Evolutionary conservation across 441 rosid species (phyloP).

Genomic region (Gossypium schwendimanii): DNA sequence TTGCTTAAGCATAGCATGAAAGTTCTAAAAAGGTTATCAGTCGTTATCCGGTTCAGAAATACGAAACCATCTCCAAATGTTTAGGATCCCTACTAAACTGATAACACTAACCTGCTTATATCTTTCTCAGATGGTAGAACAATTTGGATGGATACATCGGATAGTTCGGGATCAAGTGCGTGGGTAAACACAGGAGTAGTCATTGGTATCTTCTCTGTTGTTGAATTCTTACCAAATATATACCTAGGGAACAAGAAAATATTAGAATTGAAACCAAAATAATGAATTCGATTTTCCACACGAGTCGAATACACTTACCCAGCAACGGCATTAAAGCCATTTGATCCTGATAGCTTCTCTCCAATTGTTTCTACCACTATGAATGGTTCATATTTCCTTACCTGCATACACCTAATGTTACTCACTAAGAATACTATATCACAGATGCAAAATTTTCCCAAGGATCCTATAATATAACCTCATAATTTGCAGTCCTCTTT

Average conservation of each 20-base stretch:
- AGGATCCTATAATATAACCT: slow-evolving; percentile 31
- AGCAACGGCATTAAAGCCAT: slow-evolving; percentile 66
- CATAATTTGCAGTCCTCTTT: slow-evolving; percentile 61
- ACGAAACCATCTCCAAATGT: neutral
- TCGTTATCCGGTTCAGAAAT: neutral
- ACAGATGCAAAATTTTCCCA: neutral
- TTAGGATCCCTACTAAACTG: neutral
- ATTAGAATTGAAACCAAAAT: neutral
- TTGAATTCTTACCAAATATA: slow-evolving; percentile 73
- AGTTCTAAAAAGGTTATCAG: neutral
- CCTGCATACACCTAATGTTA: slow-evolving; percentile 32
- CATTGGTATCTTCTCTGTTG: slow-evolving; percentile 67
- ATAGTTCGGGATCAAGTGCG: slow-evolving; percentile 44
- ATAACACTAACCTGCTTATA: slow-evolving; percentile 40
- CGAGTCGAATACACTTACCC: slow-evolving; percentile 40
- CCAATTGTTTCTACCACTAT: slow-evolving; percentile 70
- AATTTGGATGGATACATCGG: slow-evolving; percentile 59
- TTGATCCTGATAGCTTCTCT: slow-evolving; percentile 64
- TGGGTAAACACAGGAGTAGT: slow-evolving; percentile 80
- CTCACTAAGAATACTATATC: neutral
- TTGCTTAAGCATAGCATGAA: neutral
- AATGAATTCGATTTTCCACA: neutral
- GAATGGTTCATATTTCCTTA: slow-evolving; percentile 55
- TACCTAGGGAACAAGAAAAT: slow-evolving; percentile 30
- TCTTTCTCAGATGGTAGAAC: slow-evolving; percentile 69